A percentile compares a stretch with the other conserved stretches of the same genome.
These are phyloP conservation scores for Phanerodontia chrysosporium DNA, from an alignment of 768 basidiomycete genomes.

Conservation along the genomic window DNA sequence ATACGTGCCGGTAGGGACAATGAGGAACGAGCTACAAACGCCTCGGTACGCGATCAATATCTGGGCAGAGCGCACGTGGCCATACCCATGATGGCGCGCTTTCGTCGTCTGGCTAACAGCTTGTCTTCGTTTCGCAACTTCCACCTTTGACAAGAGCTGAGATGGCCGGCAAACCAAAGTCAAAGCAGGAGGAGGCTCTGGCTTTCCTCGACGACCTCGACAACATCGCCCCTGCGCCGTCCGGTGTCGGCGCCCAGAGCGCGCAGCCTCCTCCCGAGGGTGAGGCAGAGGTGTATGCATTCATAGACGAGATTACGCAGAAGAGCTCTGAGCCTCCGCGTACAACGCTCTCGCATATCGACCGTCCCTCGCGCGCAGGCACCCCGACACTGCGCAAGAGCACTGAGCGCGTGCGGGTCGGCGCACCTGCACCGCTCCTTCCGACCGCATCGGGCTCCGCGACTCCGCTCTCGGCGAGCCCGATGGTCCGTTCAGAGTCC, in stretches of 20 bases:
- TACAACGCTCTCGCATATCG: slow-evolving; percentile 48
- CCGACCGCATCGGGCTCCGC: slow-evolving; percentile 30
- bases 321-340: slow-evolving; percentile 80
- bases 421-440: slow-evolving; percentile 36
- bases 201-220: slow-evolving; percentile 95
- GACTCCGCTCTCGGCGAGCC: not conserved
- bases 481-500: slow-evolving; percentile 22
- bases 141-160: not conserved
- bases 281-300: slow-evolving; percentile 83
- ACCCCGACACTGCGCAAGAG: slow-evolving; percentile 72
- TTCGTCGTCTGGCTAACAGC: not conserved
- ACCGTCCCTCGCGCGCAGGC: slow-evolving; percentile 61
- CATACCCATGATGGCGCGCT: not conserved
- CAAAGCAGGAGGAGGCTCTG: slow-evolving; percentile 84
- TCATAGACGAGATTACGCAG: slow-evolving; percentile 92
- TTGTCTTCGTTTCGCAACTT: not conserved
- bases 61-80: not conserved
- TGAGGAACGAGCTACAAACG: not conserved
- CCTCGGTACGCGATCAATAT: not conserved
- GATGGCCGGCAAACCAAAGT: slow-evolving; percentile 53
- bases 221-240: slow-evolving; percentile 44
- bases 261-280: slow-evolving; percentile 36
- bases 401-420: slow-evolving; percentile 71
- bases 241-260: slow-evolving; percentile 19
- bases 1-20: not conserved